phyloP scores from a whole-genome alignment of 306 rosid species.

The Albizia julibrissin region DNA sequence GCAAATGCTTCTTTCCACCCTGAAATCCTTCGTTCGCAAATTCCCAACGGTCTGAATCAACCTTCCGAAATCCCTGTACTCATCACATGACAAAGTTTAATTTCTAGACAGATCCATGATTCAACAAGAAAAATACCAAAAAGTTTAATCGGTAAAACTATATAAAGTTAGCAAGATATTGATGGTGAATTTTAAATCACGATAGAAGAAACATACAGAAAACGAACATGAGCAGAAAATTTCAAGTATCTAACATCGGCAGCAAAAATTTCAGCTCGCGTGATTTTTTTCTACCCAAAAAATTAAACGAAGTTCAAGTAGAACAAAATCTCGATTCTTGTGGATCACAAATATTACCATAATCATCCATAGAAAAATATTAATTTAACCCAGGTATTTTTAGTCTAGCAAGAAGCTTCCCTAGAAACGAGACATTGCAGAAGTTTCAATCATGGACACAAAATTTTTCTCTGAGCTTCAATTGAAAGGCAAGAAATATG shows the following conservation, averaged over 20 bases:
- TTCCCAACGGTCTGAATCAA: conserved; percentile 89
- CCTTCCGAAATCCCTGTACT: conserved; percentile 82
- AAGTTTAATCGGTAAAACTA: neutral
- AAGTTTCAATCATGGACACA: neutral
- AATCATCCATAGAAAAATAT: neutral
- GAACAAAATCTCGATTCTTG: neutral
- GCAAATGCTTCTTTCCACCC: conserved; percentile 83
- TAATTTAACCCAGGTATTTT: neutral
- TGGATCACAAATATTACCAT: neutral
- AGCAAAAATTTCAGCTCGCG: neutral
- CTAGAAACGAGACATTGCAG: neutral
- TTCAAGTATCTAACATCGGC: neutral
- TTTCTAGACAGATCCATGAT: neutral
- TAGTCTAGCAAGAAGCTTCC: neutral
- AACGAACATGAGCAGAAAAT: neutral
- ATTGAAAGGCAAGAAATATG: neutral
- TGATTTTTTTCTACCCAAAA: neutral
- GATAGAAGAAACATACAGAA: neutral
- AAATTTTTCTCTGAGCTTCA: neutral
- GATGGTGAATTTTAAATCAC: neutral
- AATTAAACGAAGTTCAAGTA: neutral
- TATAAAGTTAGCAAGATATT: neutral
- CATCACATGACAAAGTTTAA: neutral
- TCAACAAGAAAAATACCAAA: neutral
- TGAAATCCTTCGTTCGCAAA: conserved; percentile 88